Conservation (phyloP, 331 rosid genomes). For the Prunus yedoensis region DNA sequence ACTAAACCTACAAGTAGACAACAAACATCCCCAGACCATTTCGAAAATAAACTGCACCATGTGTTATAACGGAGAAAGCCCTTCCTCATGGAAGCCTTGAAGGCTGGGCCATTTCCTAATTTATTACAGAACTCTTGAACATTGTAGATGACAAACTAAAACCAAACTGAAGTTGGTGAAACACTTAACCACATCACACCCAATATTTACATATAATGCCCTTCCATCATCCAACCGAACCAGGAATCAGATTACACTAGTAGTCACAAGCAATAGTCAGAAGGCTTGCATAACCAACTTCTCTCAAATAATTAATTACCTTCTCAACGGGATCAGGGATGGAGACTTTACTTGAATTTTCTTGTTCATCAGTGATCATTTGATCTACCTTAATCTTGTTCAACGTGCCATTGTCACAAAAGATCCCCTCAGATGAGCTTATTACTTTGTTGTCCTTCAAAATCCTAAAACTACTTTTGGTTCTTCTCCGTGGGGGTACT, state of each 20-base stretch:
- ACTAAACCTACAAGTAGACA: neutral
- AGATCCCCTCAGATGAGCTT: slow-evolving; percentile 49
- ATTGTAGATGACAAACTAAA: neutral
- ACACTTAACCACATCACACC: neutral
- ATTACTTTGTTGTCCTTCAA: slow-evolving; percentile 58
- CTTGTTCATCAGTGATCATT: slow-evolving; percentile 39
- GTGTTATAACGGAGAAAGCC: neutral
- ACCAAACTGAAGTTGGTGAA: neutral
- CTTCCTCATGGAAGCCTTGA: neutral
- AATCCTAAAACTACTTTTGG: slow-evolving; percentile 58
- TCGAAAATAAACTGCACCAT: neutral
- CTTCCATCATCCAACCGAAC: neutral
- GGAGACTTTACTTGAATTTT: slow-evolving; percentile 37
- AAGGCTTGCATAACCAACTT: neutral
- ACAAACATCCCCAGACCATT: no score
- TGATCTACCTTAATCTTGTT: slow-evolving; percentile 44
- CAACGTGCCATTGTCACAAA: slow-evolving; percentile 36
- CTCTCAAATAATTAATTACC: slow-evolving; percentile 41
- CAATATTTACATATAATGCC: neutral
- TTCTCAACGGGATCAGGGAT: slow-evolving; percentile 37
- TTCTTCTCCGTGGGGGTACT: slow-evolving; percentile 75
- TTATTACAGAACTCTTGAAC: neutral
- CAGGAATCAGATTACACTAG: neutral
- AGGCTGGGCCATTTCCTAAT: neutral
- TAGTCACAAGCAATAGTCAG: neutral